Percentiles rank a stretch among this genome's conserved stretches.
These are phyloP conservation scores for Xylariaceae sp. DNA, from an alignment of 2,329 filamentous ascomycete species.

Conservation along the genomic window DNA sequence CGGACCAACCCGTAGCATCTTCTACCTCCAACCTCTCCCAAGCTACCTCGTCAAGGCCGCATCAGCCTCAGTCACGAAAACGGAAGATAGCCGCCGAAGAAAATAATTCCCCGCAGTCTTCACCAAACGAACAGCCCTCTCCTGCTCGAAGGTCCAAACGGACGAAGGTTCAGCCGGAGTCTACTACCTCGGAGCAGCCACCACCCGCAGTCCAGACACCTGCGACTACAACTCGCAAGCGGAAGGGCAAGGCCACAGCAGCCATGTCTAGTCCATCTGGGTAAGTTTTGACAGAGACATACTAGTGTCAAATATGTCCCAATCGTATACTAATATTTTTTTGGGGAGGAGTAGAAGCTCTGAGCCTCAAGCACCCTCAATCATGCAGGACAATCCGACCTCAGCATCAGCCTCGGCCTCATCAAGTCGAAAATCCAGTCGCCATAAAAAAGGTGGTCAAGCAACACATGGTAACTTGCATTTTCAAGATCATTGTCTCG, in stretches of 20 bases:
- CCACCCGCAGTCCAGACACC: slow-evolving; percentile 41
- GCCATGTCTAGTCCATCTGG: slow-evolving; percentile 74
- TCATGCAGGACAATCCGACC: slow-evolving; percentile 61
- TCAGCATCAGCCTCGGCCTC: slow-evolving; percentile 59
- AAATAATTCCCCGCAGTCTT: slow-evolving; percentile 49
- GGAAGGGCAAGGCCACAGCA: slow-evolving; percentile 64
- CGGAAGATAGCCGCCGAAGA: slow-evolving; percentile 69
- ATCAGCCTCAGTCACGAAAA: slow-evolving; percentile 63
- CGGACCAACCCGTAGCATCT: slow-evolving; percentile 49
- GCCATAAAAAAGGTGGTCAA: slow-evolving; percentile 69
- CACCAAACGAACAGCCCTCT: slow-evolving; percentile 38
- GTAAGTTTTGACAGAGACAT: slow-evolving; percentile 52
- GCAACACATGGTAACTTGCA: slow-evolving; percentile 46
- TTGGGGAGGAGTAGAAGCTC: slow-evolving; percentile 49
- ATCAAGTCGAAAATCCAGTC: slow-evolving; percentile 74
- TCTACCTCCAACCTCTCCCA: slow-evolving; percentile 45
- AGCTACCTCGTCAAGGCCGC: slow-evolving; percentile 46
- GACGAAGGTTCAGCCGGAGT: slow-evolving; percentile 68
- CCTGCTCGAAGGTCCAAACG: slow-evolving; percentile 71
- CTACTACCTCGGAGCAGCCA: slow-evolving; percentile 36
- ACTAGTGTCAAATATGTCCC: slow-evolving; percentile 25
- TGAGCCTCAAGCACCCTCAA: slow-evolving; percentile 67
- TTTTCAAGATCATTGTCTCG: background rate
- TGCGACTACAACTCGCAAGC: slow-evolving; percentile 53
- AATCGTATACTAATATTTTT: slow-evolving; percentile 32